Evolutionary conservation across 208 protist species (phyloP).

Genomic region (Novymonas esmeraldas): DNA sequence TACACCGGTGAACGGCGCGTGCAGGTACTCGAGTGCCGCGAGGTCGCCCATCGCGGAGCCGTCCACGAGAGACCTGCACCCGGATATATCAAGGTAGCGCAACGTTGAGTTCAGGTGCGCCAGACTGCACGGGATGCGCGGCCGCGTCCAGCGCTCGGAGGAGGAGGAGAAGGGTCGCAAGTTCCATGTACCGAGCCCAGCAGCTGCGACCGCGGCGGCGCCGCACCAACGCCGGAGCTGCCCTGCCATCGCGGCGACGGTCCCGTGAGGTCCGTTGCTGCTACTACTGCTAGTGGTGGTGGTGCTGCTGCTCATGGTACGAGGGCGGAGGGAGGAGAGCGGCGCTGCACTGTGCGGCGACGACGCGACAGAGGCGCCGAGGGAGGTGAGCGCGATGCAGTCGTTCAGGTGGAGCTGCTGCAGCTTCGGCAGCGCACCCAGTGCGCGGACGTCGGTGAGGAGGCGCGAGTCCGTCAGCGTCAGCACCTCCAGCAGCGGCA

Average conservation of each 20-base stretch:
- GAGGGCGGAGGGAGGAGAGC: too few relatives aligned
- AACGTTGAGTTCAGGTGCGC: constrained; percentile 3
- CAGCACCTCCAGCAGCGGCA: constrained; percentile 28
- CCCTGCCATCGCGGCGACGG: too few relatives aligned
- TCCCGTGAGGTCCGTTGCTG: too few relatives aligned
- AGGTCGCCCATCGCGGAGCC: constrained; percentile 8
- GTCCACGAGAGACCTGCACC: constrained; percentile 11
- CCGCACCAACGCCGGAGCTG: too few relatives aligned
- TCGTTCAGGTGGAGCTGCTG: constrained; percentile 22
- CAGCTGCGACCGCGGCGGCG: too few relatives aligned
- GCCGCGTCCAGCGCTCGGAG: neutral
- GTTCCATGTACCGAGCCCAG: too few relatives aligned
- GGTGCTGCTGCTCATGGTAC: too few relatives aligned
- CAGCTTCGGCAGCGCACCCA: constrained; percentile 18
- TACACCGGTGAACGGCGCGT: constrained; percentile 74
- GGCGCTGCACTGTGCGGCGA: too few relatives aligned
- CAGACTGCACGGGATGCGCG: too few relatives aligned
- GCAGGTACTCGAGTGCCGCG: constrained; percentile 90
- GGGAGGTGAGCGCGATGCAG: neutral
- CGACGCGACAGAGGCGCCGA: neutral
- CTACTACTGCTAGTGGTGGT: too few relatives aligned
- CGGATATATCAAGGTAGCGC: constrained; percentile 5
- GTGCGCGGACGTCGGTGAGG: constrained; percentile 15
- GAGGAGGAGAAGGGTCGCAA: neutral
- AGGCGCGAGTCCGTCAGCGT: constrained; percentile 19